Evolutionary conservation across 1,139 yeast genomes (phyloP).

Genomic region (Geotrichum australiense): DNA sequence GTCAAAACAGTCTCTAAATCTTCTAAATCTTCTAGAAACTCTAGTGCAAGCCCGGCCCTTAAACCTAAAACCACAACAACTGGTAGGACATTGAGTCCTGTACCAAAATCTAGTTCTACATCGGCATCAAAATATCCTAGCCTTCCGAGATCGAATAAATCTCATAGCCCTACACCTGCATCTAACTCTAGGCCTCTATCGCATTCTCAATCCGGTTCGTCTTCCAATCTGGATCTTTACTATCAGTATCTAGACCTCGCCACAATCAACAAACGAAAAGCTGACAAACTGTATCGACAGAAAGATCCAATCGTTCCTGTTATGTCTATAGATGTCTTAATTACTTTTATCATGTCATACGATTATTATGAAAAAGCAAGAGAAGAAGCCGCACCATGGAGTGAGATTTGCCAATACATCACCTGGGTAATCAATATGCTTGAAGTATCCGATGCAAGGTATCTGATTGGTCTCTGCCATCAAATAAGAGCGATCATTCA

Average conservation of each 20-base stretch:
- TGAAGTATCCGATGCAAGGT: conserved; percentile 20
- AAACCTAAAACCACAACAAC: too few relatives aligned
- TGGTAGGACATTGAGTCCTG: not conserved
- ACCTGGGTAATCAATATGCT: conserved; percentile 25
- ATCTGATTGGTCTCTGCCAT: conserved; percentile 31
- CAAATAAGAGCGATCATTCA: conserved; percentile 35
- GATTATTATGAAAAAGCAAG: conserved; percentile 36
- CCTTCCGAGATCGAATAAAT: too few relatives aligned
- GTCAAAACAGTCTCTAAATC: too few relatives aligned
- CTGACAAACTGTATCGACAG: conserved; percentile 27
- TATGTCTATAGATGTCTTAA: conserved; percentile 31
- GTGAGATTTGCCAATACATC: conserved; percentile 26
- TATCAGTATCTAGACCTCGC: too few relatives aligned
- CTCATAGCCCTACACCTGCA: too few relatives aligned
- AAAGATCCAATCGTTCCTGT: conserved; percentile 26
- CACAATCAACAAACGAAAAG: conserved; percentile 33
- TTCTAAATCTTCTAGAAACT: too few relatives aligned
- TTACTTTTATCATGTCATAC: conserved; percentile 36
- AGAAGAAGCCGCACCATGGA: conserved; percentile 18
- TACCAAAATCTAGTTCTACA: too few relatives aligned
- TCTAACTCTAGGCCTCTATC: too few relatives aligned
- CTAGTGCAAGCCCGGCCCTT: too few relatives aligned
- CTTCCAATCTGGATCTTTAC: too few relatives aligned
- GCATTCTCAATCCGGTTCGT: too few relatives aligned
- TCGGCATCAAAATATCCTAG: too few relatives aligned